A percentile compares a stretch with the other conserved stretches of the same genome.
Evolutionary conservation across 1,284 basidiomycete species (phyloP).

Genomic region (Ganoderma sinense): DNA sequence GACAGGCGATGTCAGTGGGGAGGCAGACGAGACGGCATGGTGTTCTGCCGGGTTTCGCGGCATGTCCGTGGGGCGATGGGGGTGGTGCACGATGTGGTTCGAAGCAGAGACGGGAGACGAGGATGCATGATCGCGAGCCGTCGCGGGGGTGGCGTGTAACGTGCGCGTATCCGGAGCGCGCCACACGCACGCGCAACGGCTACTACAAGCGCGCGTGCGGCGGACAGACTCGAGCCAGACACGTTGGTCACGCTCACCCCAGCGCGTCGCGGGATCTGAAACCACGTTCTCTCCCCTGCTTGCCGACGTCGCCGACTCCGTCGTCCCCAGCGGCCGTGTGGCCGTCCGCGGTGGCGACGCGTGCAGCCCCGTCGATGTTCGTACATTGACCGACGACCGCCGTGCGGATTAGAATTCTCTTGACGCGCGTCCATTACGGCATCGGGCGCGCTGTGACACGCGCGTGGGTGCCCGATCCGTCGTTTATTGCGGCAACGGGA

Average conservation of each 20-base stretch:
- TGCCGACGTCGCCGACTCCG: constrained; percentile 8
- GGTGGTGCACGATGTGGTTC: constrained; percentile 18
- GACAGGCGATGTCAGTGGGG: constrained; percentile 32
- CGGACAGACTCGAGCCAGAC: constrained; percentile 22
- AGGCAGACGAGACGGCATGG: constrained; percentile 24
- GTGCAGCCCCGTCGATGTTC: not conserved
- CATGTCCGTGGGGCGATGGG: not conserved
- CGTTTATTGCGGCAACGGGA: not conserved
- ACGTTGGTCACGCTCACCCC: constrained; percentile 25
- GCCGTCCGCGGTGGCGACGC: not conserved
- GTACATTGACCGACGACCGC: not conserved
- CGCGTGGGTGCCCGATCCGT: not conserved
- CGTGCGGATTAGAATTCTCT: not conserved
- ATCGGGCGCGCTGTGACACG: not conserved
- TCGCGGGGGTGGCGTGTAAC: constrained; percentile 22
- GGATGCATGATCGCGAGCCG: constrained; percentile 8
- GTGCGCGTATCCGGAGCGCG: not conserved
- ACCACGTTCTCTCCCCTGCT: not conserved
- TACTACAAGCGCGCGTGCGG: constrained; percentile 19
- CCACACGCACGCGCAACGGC: constrained; percentile 20
- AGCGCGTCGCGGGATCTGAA: constrained; percentile 20
- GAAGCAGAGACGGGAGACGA: constrained; percentile 14
- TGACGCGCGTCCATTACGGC: not conserved
- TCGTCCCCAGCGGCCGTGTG: constrained; percentile 2
- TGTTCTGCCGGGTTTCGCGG: constrained; percentile 18